phyloP scores from a whole-genome alignment of 345 rosid species.

The Aquilaria malaccensis region DNA sequence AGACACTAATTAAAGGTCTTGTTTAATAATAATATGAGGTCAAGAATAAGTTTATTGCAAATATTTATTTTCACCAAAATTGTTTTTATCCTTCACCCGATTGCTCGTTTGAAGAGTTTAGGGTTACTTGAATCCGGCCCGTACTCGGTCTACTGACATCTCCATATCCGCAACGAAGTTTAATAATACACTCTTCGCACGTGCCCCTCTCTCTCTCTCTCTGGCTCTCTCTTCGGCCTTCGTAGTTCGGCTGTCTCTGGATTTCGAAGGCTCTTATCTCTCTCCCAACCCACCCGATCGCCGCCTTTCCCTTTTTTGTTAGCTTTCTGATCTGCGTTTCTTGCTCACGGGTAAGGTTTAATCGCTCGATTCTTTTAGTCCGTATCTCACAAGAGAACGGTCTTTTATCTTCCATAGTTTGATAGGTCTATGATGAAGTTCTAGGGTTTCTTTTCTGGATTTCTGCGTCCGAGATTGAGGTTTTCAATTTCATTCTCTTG shows the following conservation, averaged over 20 bases:
- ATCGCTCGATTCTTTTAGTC: neutral
- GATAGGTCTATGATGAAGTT: neutral
- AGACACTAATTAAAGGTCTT: no score
- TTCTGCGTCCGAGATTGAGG: slow-evolving; percentile 9
- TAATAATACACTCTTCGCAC: neutral
- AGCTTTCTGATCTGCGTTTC: neutral
- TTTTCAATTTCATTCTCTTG: slow-evolving; percentile 3
- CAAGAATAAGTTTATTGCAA: no score
- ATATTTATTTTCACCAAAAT: no score
- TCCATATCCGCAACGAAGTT: no score
- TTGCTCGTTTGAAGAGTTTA: no score
- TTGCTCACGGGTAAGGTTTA: slow-evolving; percentile 26
- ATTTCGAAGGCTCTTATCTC: slow-evolving; percentile 4
- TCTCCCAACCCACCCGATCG: slow-evolving; percentile 17
- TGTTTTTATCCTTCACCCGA: no score
- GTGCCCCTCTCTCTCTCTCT: no score
- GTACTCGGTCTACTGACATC: no score
- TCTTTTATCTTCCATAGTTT: neutral
- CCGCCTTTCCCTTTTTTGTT: slow-evolving; percentile 3
- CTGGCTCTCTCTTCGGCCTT: no score
- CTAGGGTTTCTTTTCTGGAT: slow-evolving; percentile 1
- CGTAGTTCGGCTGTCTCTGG: no score
- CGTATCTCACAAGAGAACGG: neutral
- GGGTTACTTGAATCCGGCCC: no score
- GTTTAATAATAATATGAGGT: no score